Percentiles rank a stretch among this genome's conserved stretches.
These are phyloP conservation scores for Maudiozyma saulgeensis DNA, from an alignment of 805 yeast species.

Conservation along the genomic window DNA sequence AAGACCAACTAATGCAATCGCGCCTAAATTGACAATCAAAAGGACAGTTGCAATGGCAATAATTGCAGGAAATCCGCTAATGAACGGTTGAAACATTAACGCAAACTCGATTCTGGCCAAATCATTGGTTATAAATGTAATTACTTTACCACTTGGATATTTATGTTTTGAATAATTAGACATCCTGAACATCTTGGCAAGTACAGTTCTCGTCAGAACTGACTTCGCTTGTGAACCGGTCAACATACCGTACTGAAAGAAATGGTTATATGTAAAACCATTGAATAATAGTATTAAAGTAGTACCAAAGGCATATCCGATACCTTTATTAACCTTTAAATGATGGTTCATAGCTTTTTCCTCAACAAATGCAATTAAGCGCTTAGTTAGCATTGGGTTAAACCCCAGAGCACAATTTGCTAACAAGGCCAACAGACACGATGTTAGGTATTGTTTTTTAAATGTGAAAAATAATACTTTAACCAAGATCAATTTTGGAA, in stretches of 20 bases:
- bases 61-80: slow-evolving; percentile 55
- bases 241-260: slow-evolving; percentile 50
- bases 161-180: slow-evolving; percentile 47
- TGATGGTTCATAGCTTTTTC: slow-evolving; percentile 35
- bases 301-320: slow-evolving; percentile 70
- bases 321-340: slow-evolving; percentile 44
- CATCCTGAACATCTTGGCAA: slow-evolving; percentile 57
- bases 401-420: slow-evolving; percentile 43
- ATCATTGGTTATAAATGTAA: slow-evolving; percentile 75
- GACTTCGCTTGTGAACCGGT: slow-evolving; percentile 67
- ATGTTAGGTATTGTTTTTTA: slow-evolving; percentile 35
- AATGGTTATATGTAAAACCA: slow-evolving; percentile 48
- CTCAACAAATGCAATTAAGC: slow-evolving; percentile 57
- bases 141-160: slow-evolving; percentile 60
- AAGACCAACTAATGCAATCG: slow-evolving; percentile 61
- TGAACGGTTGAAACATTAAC: slow-evolving; percentile 54
- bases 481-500: slow-evolving; percentile 30
- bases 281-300: slow-evolving; percentile 42
- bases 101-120: slow-evolving; percentile 73
- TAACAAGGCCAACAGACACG: slow-evolving; percentile 36
- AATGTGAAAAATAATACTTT: slow-evolving; percentile 42
- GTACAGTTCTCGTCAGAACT: slow-evolving; percentile 57
- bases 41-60: slow-evolving; percentile 54
- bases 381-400: slow-evolving; percentile 58
- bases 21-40: slow-evolving; percentile 60